Conservation (phyloP, 2,329 filamentous ascomycete genomes). For the Cadophora luteo-olivacea region DNA sequence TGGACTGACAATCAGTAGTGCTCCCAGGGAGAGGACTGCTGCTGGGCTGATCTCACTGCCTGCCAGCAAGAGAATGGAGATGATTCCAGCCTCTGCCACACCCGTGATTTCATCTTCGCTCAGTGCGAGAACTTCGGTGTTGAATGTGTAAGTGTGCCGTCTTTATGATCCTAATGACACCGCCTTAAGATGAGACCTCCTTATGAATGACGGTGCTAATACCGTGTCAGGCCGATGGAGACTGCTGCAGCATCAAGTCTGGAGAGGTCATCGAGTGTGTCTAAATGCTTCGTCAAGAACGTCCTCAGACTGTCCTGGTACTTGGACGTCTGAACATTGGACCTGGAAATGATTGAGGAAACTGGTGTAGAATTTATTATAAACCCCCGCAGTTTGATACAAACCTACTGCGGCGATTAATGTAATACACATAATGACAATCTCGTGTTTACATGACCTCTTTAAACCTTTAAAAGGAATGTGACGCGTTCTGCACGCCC, state of each 20-base stretch:
- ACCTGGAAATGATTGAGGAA: not conserved
- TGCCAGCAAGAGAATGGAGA: conserved; percentile 5
- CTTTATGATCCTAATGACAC: too few relatives aligned
- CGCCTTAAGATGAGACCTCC: too few relatives aligned
- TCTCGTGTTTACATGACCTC: not conserved
- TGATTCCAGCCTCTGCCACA: not conserved
- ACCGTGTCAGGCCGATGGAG: not conserved
- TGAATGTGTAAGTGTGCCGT: conserved; percentile 11
- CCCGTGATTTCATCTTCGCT: conserved; percentile 10
- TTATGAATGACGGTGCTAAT: not conserved
- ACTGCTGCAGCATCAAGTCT: conserved; percentile 11
- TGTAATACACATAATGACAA: conserved; percentile 9
- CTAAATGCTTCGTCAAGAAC: not conserved
- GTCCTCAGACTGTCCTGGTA: not conserved
- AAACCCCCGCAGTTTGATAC: not conserved
- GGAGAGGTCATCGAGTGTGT: not conserved
- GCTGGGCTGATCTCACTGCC: conserved; percentile 11
- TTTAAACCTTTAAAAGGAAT: not conserved
- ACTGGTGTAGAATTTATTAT: not conserved
- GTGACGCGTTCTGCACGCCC: not conserved
- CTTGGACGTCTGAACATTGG: not conserved
- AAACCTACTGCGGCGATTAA: not conserved
- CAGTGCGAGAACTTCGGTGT: conserved; percentile 10
- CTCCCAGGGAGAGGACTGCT: not conserved
- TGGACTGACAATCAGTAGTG: not conserved